These are phyloP conservation scores for Tricholoma terreum DNA, from an alignment of 768 basidiomycete species.

Conservation along the genomic window DNA sequence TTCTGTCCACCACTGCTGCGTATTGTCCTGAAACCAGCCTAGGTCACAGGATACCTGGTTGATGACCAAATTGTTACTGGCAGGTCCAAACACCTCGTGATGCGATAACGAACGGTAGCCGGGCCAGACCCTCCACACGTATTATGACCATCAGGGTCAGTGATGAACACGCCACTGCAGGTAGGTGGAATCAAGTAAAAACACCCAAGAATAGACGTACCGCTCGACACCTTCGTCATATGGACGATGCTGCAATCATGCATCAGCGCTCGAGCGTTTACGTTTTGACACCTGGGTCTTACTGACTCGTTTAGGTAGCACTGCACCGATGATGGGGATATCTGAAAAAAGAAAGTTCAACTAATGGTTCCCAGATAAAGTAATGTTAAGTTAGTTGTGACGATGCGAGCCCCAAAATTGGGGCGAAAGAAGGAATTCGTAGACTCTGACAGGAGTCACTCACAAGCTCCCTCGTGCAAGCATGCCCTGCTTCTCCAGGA, in stretches of 20 bases:
- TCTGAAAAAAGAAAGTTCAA: constrained; percentile 32
- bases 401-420: constrained; percentile 36
- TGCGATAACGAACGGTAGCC: constrained; percentile 52
- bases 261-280: background rate
- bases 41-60: constrained; percentile 58
- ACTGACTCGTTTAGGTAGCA: constrained; percentile 54
- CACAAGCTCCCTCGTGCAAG: constrained; percentile 57
- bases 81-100: background rate
- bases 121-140: constrained; percentile 76
- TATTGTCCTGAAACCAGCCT: constrained; percentile 55
- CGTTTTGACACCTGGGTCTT: constrained; percentile 39
- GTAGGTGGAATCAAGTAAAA: background rate
- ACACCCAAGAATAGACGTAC: constrained; percentile 31
- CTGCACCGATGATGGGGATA: constrained; percentile 71
- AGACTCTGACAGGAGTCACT: constrained; percentile 11
- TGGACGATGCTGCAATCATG: constrained; percentile 52
- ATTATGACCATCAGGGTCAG: constrained; percentile 73
- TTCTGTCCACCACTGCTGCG: constrained; percentile 59
- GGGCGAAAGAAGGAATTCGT: background rate
- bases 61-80: background rate
- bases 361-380: background rate
- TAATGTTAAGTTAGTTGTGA: constrained; percentile 34
- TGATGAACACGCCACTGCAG: constrained; percentile 64
- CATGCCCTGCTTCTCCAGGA: constrained; percentile 49
- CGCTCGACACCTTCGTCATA: constrained; percentile 59